phyloP scores from a whole-genome alignment of 805 yeast species.

The Starmerella lactis-condensi region DNA sequence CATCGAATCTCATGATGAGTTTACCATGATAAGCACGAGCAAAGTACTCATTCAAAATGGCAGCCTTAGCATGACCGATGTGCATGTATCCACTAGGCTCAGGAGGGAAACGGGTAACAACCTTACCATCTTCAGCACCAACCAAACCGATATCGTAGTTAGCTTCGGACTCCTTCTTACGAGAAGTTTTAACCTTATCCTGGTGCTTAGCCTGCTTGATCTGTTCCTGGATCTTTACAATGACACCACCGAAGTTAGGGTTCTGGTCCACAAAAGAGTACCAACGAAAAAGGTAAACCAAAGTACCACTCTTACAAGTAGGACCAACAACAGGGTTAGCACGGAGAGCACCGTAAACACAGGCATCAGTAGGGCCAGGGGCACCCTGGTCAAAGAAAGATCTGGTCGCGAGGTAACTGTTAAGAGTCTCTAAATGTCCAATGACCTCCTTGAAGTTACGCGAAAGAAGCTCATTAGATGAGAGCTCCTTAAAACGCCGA shows the following conservation, averaged over 20 bases:
- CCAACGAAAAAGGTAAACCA: constrained; percentile 85
- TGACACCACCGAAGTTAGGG: constrained; percentile 43
- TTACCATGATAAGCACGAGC: constrained; percentile 93
- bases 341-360: constrained; percentile 84
- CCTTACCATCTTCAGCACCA: constrained; percentile 83
- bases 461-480: constrained; percentile 47
- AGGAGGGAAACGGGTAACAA: constrained; percentile 97
- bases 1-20: constrained; percentile 90
- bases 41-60: constrained; percentile 86
- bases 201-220: constrained; percentile 56
- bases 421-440: constrained; percentile 58
- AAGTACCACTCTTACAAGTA: constrained; percentile 65
- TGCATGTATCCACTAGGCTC: constrained; percentile 99
- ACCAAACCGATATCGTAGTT: constrained; percentile 83
- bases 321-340: constrained; percentile 88
- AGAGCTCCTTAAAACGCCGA: constrained; percentile 39
- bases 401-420: constrained; percentile 67
- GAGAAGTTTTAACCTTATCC: constrained; percentile 48
- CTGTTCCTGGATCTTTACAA: constrained; percentile 48
- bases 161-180: constrained; percentile 71
- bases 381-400: constrained; percentile 53
- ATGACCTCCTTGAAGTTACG: constrained; percentile 81
- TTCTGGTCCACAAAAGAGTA: constrained; percentile 57
- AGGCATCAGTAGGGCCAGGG: constrained; percentile 62
- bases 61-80: constrained; percentile 98